phyloP scores from a whole-genome alignment of 1,284 basidiomycete species.

The Ganoderma sinense region DNA sequence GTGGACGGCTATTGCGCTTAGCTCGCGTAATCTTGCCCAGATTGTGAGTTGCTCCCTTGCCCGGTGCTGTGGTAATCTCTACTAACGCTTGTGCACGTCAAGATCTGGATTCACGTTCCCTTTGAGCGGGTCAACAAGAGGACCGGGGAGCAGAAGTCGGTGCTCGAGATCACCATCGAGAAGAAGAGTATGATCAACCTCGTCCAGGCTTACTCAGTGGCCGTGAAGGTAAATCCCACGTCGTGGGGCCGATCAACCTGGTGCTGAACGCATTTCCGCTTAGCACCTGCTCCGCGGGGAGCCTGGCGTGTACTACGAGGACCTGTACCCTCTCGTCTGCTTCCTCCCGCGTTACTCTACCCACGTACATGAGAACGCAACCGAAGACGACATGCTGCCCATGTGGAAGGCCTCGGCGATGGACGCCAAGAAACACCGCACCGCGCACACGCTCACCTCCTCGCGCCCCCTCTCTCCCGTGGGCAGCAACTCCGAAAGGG shows the following conservation, averaged over 20 bases:
- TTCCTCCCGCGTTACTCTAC: constrained; percentile 67
- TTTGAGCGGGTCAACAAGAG: constrained; percentile 51
- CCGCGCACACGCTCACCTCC: constrained; percentile 28
- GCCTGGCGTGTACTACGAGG: constrained; percentile 53
- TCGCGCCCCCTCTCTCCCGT: constrained; percentile 29
- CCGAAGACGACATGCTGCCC: constrained; percentile 58
- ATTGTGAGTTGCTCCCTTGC: constrained; percentile 45
- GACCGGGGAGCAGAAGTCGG: constrained; percentile 44
- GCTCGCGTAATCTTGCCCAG: constrained; percentile 61
- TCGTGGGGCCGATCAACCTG: background rate
- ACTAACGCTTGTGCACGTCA: background rate
- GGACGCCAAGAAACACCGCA: constrained; percentile 36
- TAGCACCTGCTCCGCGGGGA: constrained; percentile 53
- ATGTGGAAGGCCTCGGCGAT: constrained; percentile 61
- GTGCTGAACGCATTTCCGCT: background rate
- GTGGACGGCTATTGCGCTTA: constrained; percentile 65
- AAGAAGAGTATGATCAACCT: constrained; percentile 80
- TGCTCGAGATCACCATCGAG: constrained; percentile 64
- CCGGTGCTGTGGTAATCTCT: background rate
- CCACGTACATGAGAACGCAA: constrained; percentile 36
- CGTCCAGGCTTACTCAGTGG: constrained; percentile 68
- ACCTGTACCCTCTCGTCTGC: constrained; percentile 48
- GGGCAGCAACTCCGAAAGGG: background rate
- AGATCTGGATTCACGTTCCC: constrained; percentile 73
- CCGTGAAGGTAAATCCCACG: constrained; percentile 56